These are phyloP conservation scores for Globisporangium nunn DNA, from an alignment of 352 stramenopile genomes.

Conservation along the genomic window DNA sequence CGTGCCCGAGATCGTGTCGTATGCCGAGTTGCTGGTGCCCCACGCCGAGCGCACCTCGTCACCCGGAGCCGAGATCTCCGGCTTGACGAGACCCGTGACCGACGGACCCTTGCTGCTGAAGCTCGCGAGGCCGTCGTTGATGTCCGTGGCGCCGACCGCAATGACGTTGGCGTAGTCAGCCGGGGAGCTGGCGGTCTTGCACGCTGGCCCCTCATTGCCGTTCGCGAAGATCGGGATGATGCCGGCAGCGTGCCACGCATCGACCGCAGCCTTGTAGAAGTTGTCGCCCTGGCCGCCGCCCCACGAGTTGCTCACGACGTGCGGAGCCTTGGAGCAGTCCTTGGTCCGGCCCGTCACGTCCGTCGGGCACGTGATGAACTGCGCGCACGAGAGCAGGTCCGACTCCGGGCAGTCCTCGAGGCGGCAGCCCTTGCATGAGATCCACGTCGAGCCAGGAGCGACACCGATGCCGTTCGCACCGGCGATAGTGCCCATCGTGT, in stretches of 20 bases:
- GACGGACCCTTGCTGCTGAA: conserved; percentile 25
- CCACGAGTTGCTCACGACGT: conserved; percentile 35
- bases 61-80: conserved; percentile 6
- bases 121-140: conserved; percentile 13
- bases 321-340: conserved; percentile 26
- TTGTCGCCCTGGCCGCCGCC: conserved; percentile 14
- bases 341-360: conserved; percentile 8
- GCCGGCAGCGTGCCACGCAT: conserved; percentile 16
- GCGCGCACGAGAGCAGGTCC: conserved; percentile 19
- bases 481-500: conserved; percentile 11
- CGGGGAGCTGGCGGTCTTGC: conserved; percentile 15
- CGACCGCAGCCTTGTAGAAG: conserved; percentile 13
- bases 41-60: conserved; percentile 16
- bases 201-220: conserved; percentile 21
- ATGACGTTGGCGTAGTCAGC: conserved; percentile 20
- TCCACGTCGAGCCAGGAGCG: conserved; percentile 24
- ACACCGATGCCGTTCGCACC: conserved; percentile 20
- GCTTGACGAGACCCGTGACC: conserved; percentile 2
- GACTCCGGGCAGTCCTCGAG: conserved; percentile 8
- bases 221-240: conserved; percentile 28
- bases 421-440: conserved; percentile 22
- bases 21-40: conserved; percentile 12
- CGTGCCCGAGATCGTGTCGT: conserved; percentile 25
- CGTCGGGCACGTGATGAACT: conserved; percentile 35
- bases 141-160: conserved; percentile 17